Evolutionary conservation across 805 yeast species (phyloP).

Genomic region (Teunomyces atbi): DNA sequence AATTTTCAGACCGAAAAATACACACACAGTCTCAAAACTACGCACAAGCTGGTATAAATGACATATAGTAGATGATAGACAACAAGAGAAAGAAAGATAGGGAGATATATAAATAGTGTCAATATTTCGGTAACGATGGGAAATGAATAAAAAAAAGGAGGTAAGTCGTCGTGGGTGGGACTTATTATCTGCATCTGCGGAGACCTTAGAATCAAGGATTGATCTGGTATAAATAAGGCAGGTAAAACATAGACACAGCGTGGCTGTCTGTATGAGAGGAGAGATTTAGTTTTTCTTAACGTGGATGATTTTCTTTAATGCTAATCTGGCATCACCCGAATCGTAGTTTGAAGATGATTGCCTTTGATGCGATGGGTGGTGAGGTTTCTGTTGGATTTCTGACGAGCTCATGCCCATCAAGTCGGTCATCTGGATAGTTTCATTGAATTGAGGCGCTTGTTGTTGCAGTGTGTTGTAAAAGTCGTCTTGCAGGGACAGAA

Average conservation of each 20-base stretch:
- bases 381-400: neutral
- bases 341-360: conserved; percentile 17
- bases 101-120: neutral
- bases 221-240: neutral
- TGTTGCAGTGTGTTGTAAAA: conserved; percentile 5
- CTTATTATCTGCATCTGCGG: neutral
- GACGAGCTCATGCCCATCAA: conserved; percentile 14
- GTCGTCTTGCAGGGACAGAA: neutral
- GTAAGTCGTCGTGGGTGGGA: no score
- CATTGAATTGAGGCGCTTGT: conserved; percentile 4
- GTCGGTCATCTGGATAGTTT: conserved; percentile 15
- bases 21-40: neutral
- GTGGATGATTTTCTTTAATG: conserved; percentile 35
- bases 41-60: neutral
- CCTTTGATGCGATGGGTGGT: neutral
- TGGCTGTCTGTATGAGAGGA: neutral
- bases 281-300: conserved; percentile 23
- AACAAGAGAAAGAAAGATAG: neutral
- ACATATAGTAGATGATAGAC: neutral
- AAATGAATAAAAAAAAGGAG: conserved; percentile 1
- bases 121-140: neutral
- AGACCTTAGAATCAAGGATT: conserved; percentile 1
- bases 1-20: neutral
- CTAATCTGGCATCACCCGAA: conserved; percentile 37
- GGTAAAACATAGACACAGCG: neutral